phyloP scores from a whole-genome alignment of 345 rosid species.

The Bretschneidera sinensis region DNA sequence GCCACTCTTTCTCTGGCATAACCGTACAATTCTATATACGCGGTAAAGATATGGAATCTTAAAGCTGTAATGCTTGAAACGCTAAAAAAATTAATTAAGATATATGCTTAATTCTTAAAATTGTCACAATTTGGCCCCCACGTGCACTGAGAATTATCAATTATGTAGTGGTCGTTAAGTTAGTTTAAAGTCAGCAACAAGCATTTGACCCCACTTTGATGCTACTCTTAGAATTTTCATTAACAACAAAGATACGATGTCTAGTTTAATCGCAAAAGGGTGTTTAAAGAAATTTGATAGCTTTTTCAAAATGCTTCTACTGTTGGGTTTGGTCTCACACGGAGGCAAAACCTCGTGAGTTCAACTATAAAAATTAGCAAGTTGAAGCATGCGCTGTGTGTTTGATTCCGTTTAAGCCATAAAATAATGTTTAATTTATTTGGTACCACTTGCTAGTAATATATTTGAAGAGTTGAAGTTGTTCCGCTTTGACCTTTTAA shows the following conservation, averaged over 20 bases:
- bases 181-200: constrained; percentile 9
- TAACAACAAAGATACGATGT: constrained; percentile 5
- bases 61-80: neutral
- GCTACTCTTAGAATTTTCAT: neutral
- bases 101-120: too few relatives aligned
- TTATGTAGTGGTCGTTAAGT: constrained; percentile 21
- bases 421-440: neutral
- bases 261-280: neutral
- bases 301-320: neutral
- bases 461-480: too few relatives aligned
- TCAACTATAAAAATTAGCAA: constrained; percentile 3
- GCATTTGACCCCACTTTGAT: constrained; percentile 9
- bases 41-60: constrained; percentile 10
- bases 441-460: too few relatives aligned
- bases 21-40: neutral
- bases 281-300: neutral
- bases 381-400: constrained; percentile 5
- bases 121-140: constrained; percentile 16
- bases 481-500: too few relatives aligned
- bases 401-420: neutral
- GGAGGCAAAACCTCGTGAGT: constrained; percentile 14
- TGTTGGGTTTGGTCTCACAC: constrained; percentile 1
- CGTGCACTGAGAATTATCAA: constrained; percentile 4
- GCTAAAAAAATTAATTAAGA: neutral
- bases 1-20: too few relatives aligned